phyloP scores from a whole-genome alignment of 495 filamentous ascomycete genomes.

The Podospora fimiseda region DNA sequence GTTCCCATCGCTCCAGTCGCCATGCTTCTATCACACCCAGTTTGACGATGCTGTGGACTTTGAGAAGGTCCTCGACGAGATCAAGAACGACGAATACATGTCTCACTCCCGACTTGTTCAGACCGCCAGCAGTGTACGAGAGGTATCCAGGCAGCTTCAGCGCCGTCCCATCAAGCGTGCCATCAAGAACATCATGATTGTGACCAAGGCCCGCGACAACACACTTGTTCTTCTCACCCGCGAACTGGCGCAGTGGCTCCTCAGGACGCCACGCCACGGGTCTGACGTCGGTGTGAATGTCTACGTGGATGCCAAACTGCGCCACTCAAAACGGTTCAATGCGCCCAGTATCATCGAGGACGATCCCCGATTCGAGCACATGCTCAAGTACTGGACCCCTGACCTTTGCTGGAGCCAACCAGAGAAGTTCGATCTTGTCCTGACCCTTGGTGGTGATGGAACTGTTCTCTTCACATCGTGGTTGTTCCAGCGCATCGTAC shows the following conservation, averaged over 20 bases:
- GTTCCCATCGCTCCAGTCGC: conserved; percentile 68
- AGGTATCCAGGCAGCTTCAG: conserved; percentile 90
- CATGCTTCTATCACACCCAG: conserved; percentile 94
- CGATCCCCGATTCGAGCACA: conserved; percentile 63
- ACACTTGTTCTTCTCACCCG: conserved; percentile 77
- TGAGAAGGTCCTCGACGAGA: conserved; percentile 91
- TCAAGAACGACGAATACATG: conserved; percentile 79
- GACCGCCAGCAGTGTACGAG: conserved; percentile 88
- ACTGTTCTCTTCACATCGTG: conserved; percentile 89
- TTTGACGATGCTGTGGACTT: conserved; percentile 96
- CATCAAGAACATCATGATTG: conserved; percentile 87
- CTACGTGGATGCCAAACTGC: conserved; percentile 88
- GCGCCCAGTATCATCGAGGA: conserved; percentile 63
- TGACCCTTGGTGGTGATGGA: conserved; percentile 88
- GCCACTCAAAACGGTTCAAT: conserved; percentile 80
- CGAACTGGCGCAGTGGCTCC: conserved; percentile 77
- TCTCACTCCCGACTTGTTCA: conserved; percentile 90
- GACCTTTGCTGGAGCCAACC: conserved; percentile 86
- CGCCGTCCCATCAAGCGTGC: conserved; percentile 80
- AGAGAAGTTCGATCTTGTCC: conserved; percentile 85
- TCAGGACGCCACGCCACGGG: conserved; percentile 76
- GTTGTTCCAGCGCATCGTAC: conserved; percentile 90
- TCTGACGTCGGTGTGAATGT: conserved; percentile 76
- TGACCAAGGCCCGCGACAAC: conserved; percentile 94
- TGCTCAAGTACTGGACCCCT: conserved; percentile 90